Percentiles rank a stretch among this genome's conserved stretches.
Conservation (phyloP, 1,139 yeast genomes). For the Lodderomyces theae region DNA sequence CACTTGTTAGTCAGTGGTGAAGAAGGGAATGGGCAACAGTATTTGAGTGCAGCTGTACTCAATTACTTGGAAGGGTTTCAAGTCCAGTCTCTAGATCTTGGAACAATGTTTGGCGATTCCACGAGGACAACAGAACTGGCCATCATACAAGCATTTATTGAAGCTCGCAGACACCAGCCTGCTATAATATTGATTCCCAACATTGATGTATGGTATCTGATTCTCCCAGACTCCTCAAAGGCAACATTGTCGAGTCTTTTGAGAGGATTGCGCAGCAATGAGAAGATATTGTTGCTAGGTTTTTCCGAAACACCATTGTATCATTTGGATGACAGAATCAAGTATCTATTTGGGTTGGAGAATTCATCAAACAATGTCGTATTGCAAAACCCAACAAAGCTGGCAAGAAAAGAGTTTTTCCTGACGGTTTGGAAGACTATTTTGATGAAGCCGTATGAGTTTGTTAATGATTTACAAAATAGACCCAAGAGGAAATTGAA, state of each 20-base stretch:
- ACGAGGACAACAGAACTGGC: constrained; percentile 82
- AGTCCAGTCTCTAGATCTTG: constrained; percentile 81
- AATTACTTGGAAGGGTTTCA: constrained; percentile 88
- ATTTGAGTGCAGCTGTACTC: constrained; percentile 77
- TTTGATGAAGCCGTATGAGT: constrained; percentile 63
- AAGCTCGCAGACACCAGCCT: constrained; percentile 89
- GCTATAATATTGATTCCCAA: constrained; percentile 83
- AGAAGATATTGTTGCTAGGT: constrained; percentile 75
- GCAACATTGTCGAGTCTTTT: constrained; percentile 71
- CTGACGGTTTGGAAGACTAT: constrained; percentile 53
- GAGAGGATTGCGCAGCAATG: constrained; percentile 67
- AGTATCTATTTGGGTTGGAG: constrained; percentile 51
- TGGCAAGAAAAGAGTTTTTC: constrained; percentile 53
- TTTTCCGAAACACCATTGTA: constrained; percentile 53
- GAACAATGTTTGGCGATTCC: constrained; percentile 74
- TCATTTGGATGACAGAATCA: constrained; percentile 36
- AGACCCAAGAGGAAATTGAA: constrained; percentile 51
- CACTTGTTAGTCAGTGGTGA: constrained; percentile 71
- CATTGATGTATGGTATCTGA: constrained; percentile 71
- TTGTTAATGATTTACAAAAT: constrained; percentile 48
- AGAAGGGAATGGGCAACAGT: constrained; percentile 86
- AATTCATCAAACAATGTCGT: constrained; percentile 45
- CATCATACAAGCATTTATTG: constrained; percentile 80
- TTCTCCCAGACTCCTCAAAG: constrained; percentile 66
- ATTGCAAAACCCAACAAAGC: constrained; percentile 41